phyloP scores from a whole-genome alignment of 129 eudicot genomes.

The Rutidosis leptorrhynchoides region DNA sequence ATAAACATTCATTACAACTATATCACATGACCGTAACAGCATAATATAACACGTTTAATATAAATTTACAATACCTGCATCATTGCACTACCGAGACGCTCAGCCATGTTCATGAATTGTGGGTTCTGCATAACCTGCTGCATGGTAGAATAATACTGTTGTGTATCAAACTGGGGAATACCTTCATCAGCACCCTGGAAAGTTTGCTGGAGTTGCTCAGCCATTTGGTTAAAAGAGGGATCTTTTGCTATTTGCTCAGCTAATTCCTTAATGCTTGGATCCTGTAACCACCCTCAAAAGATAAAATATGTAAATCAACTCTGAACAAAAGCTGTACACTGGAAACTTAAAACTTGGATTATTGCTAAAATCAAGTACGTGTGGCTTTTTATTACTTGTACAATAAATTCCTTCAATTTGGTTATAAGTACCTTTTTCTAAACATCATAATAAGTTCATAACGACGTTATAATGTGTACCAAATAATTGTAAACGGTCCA shows the following conservation, averaged over 20 bases:
- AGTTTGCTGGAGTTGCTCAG: constrained; percentile 85
- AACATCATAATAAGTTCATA: too few relatives aligned
- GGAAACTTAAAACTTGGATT: background rate
- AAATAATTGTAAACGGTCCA: background rate
- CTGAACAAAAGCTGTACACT: background rate
- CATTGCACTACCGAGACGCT: constrained; percentile 82
- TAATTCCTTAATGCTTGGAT: constrained; percentile 89
- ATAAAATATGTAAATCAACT: background rate
- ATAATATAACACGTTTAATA: background rate
- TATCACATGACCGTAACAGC: constrained; percentile 1
- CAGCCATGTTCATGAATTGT: constrained; percentile 94
- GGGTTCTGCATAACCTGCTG: constrained; percentile 99
- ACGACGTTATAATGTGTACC: background rate
- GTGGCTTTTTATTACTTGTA: background rate
- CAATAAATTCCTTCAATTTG: background rate
- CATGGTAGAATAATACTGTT: constrained; percentile 81
- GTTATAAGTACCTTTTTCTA: background rate
- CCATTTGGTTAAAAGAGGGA: constrained; percentile 90
- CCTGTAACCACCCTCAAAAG: constrained; percentile 42
- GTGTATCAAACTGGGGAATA: constrained; percentile 67
- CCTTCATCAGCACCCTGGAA: constrained; percentile 67
- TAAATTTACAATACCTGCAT: constrained; percentile 63
- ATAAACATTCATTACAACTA: background rate
- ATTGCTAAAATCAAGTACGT: background rate
- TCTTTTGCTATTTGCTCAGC: constrained; percentile 97